Evolutionary conservation across 805 yeast species (phyloP), one percentile per base, ranked within the genome.

Genomic region (Hanseniaspora occidentalis): DNA sequence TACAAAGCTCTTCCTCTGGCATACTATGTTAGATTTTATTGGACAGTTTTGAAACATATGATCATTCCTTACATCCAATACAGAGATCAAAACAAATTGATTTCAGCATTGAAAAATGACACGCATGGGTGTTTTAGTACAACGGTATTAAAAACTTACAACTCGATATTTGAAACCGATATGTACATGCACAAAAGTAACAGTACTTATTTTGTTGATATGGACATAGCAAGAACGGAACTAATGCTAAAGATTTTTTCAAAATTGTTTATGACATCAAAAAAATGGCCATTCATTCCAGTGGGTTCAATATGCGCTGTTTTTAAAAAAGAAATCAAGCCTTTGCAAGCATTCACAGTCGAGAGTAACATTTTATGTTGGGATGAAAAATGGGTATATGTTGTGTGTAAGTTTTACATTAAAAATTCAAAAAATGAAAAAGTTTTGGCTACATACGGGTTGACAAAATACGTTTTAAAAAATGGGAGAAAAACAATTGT

Each of bases 331-430:
- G 95, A 88, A 52, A 75, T 89, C 54, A 70, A 62, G 50, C 79
- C 89, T 1, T 83, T 77, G 52, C 72, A 70, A 41, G 49, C 50
- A 20, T 88, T 77, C 54, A 47, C 61, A 3, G 66, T 88, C 18
- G 63, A 65, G 26, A 70, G 81, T 2, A 64, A 74, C 29, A 69
- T 88, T 16, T 55, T 82, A 5, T 79, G 89, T 6, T 86, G 95
- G 95, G 92, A 84, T 60, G 66, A 72, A 25, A 88, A 86, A 58
- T 85, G 96, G 95, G 50, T 88, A 11, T 86, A 76, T 53, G 70
- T 84, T 10, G 47, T 81, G 19, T 73, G 81, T 33, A 69, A 73
- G 50, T 84, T 85, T 52, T 70, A 69, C 10, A 62, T 67, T 33
- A 50, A 56, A 9, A 49, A 52, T 13, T 61, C 57, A 10, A 53